Base-by-base conservation (phyloP, 2,329 filamentous ascomycete species). In the Cladosporium sp. region DNA sequence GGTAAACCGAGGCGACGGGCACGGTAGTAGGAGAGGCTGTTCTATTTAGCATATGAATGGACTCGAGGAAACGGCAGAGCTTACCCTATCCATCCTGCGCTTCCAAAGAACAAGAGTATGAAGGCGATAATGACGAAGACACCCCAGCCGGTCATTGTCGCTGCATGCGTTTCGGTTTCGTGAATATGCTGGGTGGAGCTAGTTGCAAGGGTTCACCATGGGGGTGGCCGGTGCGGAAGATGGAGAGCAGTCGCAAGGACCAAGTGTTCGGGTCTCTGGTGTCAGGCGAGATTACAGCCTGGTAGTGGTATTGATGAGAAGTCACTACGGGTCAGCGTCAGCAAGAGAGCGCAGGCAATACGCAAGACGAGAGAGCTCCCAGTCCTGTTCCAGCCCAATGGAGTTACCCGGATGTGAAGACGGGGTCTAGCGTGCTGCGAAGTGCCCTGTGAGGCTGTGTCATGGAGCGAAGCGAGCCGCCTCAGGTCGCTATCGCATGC, bases 1-100 rank as follows among this genome's bases (percentile, higher is more conserved):
- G 89, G 89, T 7, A 93, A 84, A 58, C 90, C 90, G 56, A 91
- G 81, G 69, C 84, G 83, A 61, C 85, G 81, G 51, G 90, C 89
- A 66, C 87, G 87, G 65, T 87, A 78, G 68, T 90, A 87, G 28
- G 86, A 85, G 68, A 86, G 91, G 67, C 71, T 73, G 51, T 25
- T 24, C 28, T 47, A 48, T n/a, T 19, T 25, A 22, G 56, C 52
- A 37, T 57, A 50, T 13, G 47, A 49, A 37, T n/a, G 39, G 7
- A 19, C 1, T 45, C 24, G 42, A 10, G 15, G 7, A 32, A 32
- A 32, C 28, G 28, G 28, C 28, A 10, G 28, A 12, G 57, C 66
- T 63, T 63, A 73, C 70, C 85, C 73, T 60, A 91, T 76, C 85
- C 87, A 93, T 68, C 81, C 85, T 57, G 81, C 73, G 58, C 77